Evolutionary conservation across 1,284 basidiomycete species (phyloP), one percentile per base, ranked within the genome.

Genomic region (Chondrostereum purpureum): DNA sequence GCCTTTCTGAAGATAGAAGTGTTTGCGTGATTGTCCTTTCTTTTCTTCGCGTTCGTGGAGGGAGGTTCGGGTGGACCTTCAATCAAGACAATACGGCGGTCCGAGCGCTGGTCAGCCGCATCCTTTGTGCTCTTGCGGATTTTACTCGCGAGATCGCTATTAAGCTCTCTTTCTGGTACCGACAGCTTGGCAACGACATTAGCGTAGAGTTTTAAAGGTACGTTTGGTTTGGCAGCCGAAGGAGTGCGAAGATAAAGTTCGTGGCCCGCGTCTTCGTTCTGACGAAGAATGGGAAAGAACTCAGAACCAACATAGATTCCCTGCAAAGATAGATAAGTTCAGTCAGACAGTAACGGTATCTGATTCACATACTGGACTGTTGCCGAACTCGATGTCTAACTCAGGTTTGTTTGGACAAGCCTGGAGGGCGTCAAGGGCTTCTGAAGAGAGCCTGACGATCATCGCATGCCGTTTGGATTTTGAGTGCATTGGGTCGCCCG

Each of bases 191-290:
- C 82, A 13, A 75, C 68, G 35, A 88, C 75, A 53, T 77, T 79
- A 47, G 83, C 85, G 53, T 80, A 75, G n/a, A 81, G 73, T 58
- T 81, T 84, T 51, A 88, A 73, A 1, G 82, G 77, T 0, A 75
- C 73, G 52, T 67, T 75, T 21, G 73, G 76, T 59, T 78, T 79
- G 23, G 67, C 62, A 4, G 72, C 65, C n/a, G 73, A 70, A 24
- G 76, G 65, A 12, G 75, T 66, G 11, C 83, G 75, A 14, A 87
- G 70, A 61, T 84, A 88, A 36, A 88, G 70, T 52, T 88, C 86
- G 54, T 86, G 81, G 10, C 72, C 65, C 1, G 68, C 58, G 49
- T 67, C 68, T 60, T 86, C 85, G 45, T 67, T 66, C 42, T 63
- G 59, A 3, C 71, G 61, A 3, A 64, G 66, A 66, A 85, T 73